These are phyloP conservation scores for Aureobasidium musti DNA, from an alignment of 2,329 filamentous ascomycete species.

Conservation along the genomic window DNA sequence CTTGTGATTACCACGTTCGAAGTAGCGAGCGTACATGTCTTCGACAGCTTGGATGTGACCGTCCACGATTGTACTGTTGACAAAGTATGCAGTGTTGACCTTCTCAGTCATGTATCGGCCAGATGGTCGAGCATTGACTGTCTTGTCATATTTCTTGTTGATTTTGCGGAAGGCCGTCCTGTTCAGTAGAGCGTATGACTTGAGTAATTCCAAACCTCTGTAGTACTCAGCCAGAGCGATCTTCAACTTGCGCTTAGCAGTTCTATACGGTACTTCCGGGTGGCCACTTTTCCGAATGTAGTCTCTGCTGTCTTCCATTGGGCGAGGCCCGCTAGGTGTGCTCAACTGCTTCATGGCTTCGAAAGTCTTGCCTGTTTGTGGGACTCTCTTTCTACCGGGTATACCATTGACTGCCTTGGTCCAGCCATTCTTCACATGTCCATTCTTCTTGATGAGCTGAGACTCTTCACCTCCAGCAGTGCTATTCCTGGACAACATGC, in stretches of 20 bases:
- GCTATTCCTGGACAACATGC: constrained; percentile 9
- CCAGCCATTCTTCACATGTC: constrained; percentile 37
- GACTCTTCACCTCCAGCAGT: constrained; percentile 5
- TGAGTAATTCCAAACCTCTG: constrained; percentile 84
- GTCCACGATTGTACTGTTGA: constrained; percentile 82
- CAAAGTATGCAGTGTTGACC: constrained; percentile 88
- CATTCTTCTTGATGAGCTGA: constrained; percentile 18
- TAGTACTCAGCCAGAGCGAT: constrained; percentile 91
- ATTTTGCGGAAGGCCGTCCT: constrained; percentile 94
- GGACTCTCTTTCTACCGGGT: neutral
- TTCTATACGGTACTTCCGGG: constrained; percentile 72
- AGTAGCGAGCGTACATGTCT: constrained; percentile 91
- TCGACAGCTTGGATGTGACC: constrained; percentile 78
- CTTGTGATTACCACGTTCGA: constrained; percentile 91
- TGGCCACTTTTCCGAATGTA: constrained; percentile 45
- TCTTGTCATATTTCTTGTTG: constrained; percentile 98
- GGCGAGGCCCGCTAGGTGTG: constrained; percentile 45
- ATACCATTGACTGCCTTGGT: constrained; percentile 38
- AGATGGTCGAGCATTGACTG: constrained; percentile 73
- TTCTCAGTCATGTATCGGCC: constrained; percentile 87
- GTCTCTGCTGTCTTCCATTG: constrained; percentile 45
- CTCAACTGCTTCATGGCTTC: constrained; percentile 47
- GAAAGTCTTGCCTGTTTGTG: constrained; percentile 54
- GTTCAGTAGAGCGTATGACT: constrained; percentile 87
- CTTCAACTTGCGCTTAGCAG: constrained; percentile 90